phyloP scores from a whole-genome alignment of 2,329 filamentous ascomycete genomes.

The Drechslera avenae region DNA sequence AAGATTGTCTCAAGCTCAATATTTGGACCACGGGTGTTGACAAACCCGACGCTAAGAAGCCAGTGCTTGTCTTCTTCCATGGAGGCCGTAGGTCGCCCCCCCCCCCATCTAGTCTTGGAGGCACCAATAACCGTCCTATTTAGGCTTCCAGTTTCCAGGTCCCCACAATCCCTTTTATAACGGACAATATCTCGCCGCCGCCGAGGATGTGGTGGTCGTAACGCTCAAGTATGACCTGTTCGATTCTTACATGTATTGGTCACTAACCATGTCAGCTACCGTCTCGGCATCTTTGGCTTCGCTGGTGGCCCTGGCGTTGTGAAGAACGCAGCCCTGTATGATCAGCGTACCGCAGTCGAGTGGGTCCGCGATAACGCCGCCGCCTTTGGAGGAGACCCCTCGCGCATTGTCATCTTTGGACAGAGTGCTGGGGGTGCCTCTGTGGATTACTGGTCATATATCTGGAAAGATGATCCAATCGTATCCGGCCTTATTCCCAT shows the following conservation, averaged over 20 bases:
- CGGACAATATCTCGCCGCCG: constrained; percentile 34
- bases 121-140: constrained; percentile 3
- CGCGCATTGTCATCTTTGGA: constrained; percentile 48
- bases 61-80: constrained; percentile 38
- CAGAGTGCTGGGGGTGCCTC: constrained; percentile 48
- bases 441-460: constrained; percentile 58
- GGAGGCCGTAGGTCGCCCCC: constrained; percentile 31
- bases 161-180: constrained; percentile 35
- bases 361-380: constrained; percentile 51
- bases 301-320: constrained; percentile 42
- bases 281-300: constrained; percentile 49
- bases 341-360: constrained; percentile 40
- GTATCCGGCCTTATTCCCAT: constrained; percentile 54
- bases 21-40: constrained; percentile 32
- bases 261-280: constrained; percentile 32
- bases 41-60: constrained; percentile 26
- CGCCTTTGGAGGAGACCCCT: constrained; percentile 49
- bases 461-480: constrained; percentile 56
- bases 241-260: not conserved
- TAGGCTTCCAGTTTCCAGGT: constrained; percentile 33
- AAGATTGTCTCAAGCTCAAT: constrained; percentile 41
- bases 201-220: constrained; percentile 40
- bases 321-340: constrained; percentile 46
- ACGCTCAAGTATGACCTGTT: constrained; percentile 27
- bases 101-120: too few species aligned